Conservation (phyloP, 345 rosid species). For the Bruguiera sexangula region DNA sequence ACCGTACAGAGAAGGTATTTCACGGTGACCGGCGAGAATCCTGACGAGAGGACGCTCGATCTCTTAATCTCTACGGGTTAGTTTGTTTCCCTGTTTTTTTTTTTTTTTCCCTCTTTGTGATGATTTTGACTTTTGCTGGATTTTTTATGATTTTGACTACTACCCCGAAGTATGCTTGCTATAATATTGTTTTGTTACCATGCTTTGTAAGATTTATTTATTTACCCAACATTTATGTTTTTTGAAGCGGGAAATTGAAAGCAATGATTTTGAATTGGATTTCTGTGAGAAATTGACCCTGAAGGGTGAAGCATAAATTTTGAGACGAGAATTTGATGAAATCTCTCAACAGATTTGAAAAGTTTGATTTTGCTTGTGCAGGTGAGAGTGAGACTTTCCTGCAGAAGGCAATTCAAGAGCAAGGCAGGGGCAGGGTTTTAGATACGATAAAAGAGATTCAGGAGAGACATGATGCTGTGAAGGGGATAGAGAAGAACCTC, state of each 20-base stretch:
- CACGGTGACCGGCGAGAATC: slow-evolving; percentile 92
- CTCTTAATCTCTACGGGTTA: slow-evolving; percentile 84
- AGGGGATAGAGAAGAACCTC: slow-evolving; percentile 71
- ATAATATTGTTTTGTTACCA: too few species aligned
- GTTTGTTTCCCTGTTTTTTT: neutral
- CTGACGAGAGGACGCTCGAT: slow-evolving; percentile 73
- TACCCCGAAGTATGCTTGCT: too few species aligned
- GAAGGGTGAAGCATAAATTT: too few species aligned
- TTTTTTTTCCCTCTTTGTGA: too few species aligned
- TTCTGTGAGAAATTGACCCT: neutral
- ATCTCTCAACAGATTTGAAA: too few species aligned
- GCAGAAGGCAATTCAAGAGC: slow-evolving; percentile 88
- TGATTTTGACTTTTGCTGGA: neutral
- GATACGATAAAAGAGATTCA: slow-evolving; percentile 81
- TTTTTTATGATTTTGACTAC: too few species aligned
- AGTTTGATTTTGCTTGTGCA: slow-evolving; percentile 16
- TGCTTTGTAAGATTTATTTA: too few species aligned
- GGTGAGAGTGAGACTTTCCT: slow-evolving; percentile 89
- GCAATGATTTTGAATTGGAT: neutral
- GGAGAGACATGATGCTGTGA: slow-evolving; percentile 86
- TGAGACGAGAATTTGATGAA: too few species aligned
- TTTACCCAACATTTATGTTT: too few species aligned
- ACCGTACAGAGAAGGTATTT: slow-evolving; percentile 86
- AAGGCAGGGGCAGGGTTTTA: slow-evolving; percentile 74
- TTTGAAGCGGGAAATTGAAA: too few species aligned